Conservation (phyloP, 2,329 filamentous ascomycete species). For the Rutstroemia sydowiana region DNA sequence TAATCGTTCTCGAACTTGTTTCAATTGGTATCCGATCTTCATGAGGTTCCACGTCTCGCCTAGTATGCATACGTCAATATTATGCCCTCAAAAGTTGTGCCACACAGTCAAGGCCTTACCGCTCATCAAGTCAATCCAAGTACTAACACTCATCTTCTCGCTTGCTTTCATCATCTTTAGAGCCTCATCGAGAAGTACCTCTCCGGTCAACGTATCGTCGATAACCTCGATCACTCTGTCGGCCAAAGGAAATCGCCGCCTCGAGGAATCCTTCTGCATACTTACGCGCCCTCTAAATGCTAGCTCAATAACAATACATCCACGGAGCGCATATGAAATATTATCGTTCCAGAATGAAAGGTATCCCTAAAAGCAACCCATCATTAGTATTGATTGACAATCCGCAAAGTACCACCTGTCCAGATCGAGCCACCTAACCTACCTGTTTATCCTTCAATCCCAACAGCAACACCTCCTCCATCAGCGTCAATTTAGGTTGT, state of each 20-base stretch:
- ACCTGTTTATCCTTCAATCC: constrained; percentile 99
- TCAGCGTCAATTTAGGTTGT: constrained; percentile 95
- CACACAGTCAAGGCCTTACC: constrained; percentile 44
- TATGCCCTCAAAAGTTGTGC: not conserved
- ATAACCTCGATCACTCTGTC: constrained; percentile 95
- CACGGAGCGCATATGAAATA: constrained; percentile 94
- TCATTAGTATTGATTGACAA: not conserved
- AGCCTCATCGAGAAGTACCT: constrained; percentile 94
- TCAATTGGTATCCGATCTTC: constrained; percentile 99
- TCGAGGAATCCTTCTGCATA: constrained; percentile 95
- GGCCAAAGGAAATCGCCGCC: constrained; percentile 84
- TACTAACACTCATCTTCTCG: constrained; percentile 99
- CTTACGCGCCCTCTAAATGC: constrained; percentile 92
- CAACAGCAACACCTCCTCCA: constrained; percentile 95
- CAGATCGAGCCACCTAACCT: constrained; percentile 41
- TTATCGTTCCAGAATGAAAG: constrained; percentile 99
- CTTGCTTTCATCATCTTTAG: constrained; percentile 99
- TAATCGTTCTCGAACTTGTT: constrained; percentile 95
- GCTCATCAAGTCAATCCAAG: constrained; percentile 98
- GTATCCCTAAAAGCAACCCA: constrained; percentile 65
- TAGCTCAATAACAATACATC: constrained; percentile 96
- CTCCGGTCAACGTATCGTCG: constrained; percentile 91
- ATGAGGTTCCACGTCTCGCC: constrained; percentile 99
- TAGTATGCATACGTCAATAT: constrained; percentile 32
- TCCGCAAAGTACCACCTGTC: constrained; percentile 8